phyloP scores from a whole-genome alignment of 495 filamentous ascomycete species.

The Xylaria grammica region DNA sequence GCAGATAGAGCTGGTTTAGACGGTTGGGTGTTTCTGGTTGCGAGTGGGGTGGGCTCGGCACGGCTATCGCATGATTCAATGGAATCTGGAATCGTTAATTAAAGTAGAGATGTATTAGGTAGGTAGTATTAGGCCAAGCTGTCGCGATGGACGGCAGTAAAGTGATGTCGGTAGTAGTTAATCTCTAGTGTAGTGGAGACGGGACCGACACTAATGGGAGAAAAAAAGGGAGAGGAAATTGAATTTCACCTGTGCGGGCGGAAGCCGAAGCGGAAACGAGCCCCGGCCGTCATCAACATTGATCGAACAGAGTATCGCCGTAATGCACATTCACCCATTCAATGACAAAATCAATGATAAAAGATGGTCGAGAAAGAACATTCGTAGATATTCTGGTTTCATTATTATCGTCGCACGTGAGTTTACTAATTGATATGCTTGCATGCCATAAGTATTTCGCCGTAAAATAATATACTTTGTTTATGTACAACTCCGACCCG shows the following conservation, averaged over 20 bases:
- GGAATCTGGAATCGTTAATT: no score
- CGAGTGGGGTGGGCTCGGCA: neutral
- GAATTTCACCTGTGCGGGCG: slow-evolving; percentile 1
- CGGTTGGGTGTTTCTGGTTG: neutral
- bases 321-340: neutral
- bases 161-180: no score
- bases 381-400: neutral
- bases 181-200: no score
- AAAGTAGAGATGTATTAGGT: neutral
- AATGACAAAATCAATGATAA: neutral
- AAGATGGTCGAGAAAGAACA: no score
- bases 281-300: neutral
- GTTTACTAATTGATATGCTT: slow-evolving; percentile 4
- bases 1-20: neutral
- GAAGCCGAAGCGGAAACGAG: neutral
- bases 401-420: slow-evolving; percentile 15
- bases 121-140: no score
- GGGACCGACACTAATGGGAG: no score
- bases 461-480: slow-evolving; percentile 1
- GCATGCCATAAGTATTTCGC: neutral
- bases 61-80: neutral
- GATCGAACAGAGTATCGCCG: neutral
- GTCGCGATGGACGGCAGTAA: no score
- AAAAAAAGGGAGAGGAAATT: no score
- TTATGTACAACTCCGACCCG: slow-evolving; percentile 2